A percentile compares a stretch with the other conserved stretches of the same genome.
These are phyloP conservation scores for Caryopteris hybrid DNA, from an alignment of 305 asterid genomes.

Conservation along the genomic window DNA sequence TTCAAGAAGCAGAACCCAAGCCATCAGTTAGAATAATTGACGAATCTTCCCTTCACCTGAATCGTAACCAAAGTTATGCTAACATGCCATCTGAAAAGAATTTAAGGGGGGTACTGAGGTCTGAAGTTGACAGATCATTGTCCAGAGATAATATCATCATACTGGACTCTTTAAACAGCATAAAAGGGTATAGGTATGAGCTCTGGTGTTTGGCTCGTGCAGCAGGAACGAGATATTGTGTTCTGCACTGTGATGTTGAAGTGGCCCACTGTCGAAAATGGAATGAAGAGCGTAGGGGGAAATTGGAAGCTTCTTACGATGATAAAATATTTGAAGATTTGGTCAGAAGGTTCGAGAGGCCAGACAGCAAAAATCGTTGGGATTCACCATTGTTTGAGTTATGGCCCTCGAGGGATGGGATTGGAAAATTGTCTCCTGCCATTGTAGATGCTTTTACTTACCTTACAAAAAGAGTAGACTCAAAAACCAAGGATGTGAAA, in stretches of 20 bases:
- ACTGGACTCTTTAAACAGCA: slow-evolving; percentile 91
- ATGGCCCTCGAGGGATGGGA: slow-evolving; percentile 65
- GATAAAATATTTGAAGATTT: slow-evolving; percentile 75
- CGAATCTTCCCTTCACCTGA: slow-evolving; percentile 81
- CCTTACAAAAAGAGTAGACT: slow-evolving; percentile 77
- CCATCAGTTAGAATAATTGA: slow-evolving; percentile 61
- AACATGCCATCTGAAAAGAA: slow-evolving; percentile 90
- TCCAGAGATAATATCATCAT: slow-evolving; percentile 69
- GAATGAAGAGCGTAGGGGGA: slow-evolving; percentile 66
- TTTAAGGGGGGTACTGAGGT: slow-evolving; percentile 80
- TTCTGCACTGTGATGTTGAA: slow-evolving; percentile 70
- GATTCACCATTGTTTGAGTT: slow-evolving; percentile 91
- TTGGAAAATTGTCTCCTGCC: slow-evolving; percentile 57
- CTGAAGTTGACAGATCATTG: slow-evolving; percentile 88
- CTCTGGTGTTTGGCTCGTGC: slow-evolving; percentile 98
- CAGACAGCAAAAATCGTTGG: slow-evolving; percentile 90
- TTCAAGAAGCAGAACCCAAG: slow-evolving; percentile 60
- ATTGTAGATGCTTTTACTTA: slow-evolving; percentile 64
- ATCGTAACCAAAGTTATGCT: slow-evolving; percentile 72
- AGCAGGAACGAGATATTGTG: slow-evolving; percentile 86
- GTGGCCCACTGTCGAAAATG: slow-evolving; percentile 56
- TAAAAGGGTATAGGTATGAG: slow-evolving; percentile 96
- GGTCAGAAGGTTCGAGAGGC: slow-evolving; percentile 84
- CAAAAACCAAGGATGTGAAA: slow-evolving; percentile 72
- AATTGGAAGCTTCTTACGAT: slow-evolving; percentile 43